Evolutionary conservation across 805 yeast species (phyloP).

Genomic region (Metschnikowia lunata): DNA sequence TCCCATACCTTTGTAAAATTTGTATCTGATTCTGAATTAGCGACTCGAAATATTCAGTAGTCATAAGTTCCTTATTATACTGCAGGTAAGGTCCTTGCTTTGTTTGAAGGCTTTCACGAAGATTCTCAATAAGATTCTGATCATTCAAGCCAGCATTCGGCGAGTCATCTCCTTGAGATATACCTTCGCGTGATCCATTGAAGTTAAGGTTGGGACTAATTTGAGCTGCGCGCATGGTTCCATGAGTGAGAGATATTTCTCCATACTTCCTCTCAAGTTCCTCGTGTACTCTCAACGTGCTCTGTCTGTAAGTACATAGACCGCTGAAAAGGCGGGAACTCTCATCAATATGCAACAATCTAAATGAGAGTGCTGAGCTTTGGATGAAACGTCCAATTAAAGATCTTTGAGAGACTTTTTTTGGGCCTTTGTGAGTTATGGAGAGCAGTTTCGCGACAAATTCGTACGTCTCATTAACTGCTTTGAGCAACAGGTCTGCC

Average conservation of each 20-base stretch:
- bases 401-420: constrained; percentile 21
- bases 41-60: constrained; percentile 22
- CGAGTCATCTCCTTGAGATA: too few species aligned
- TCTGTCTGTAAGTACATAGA: constrained; percentile 33
- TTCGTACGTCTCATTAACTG: constrained; percentile 15
- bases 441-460: constrained; percentile 12
- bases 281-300: constrained; percentile 18
- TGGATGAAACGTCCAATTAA: constrained; percentile 42
- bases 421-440: constrained; percentile 5
- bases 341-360: constrained; percentile 46
- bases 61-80: not conserved
- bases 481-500: constrained; percentile 45
- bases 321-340: constrained; percentile 31
- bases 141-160: too few species aligned
- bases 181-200: too few species aligned
- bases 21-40: constrained; percentile 52
- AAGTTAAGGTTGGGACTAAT: too few species aligned
- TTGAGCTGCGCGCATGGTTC: too few species aligned
- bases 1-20: constrained; percentile 36
- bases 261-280: not conserved
- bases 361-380: constrained; percentile 36
- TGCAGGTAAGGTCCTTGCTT: too few species aligned
- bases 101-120: too few species aligned
- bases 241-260: not conserved
- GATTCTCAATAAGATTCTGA: too few species aligned